These are phyloP conservation scores for Saccharomycopsis lassenensis DNA, from an alignment of 805 yeast genomes.

Conservation along the genomic window DNA sequence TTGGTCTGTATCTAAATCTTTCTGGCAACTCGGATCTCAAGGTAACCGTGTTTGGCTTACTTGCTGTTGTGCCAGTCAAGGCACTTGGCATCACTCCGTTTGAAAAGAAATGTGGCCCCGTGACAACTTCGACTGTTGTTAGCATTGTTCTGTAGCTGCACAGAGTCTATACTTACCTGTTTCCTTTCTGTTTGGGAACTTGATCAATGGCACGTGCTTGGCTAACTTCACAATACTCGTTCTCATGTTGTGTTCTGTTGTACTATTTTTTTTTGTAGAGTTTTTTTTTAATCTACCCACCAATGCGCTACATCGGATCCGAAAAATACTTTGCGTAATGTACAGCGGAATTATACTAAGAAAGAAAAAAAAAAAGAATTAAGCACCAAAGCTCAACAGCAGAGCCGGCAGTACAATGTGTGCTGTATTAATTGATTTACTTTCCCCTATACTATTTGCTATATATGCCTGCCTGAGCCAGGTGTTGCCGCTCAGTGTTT, in stretches of 20 bases:
- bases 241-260: conserved; percentile 23
- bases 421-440: too few relatives aligned
- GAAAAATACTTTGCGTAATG: too few relatives aligned
- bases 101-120: conserved; percentile 32
- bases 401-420: too few relatives aligned
- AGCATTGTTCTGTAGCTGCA: not conserved
- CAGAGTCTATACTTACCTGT: conserved; percentile 8
- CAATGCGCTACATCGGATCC: too few relatives aligned
- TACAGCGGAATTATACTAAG: too few relatives aligned
- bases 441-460: too few relatives aligned
- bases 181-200: conserved; percentile 32
- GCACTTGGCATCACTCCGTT: conserved; percentile 33
- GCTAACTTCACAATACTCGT: conserved; percentile 23
- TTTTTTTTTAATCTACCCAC: too few relatives aligned
- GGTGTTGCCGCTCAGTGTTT: not conserved
- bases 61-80: conserved; percentile 3
- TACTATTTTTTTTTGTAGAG: not conserved
- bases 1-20: conserved; percentile 57
- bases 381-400: too few relatives aligned
- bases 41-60: conserved; percentile 17
- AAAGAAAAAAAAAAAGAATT: too few relatives aligned
- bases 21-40: conserved; percentile 49
- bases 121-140: conserved; percentile 14
- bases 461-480: too few relatives aligned
- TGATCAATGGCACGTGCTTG: conserved; percentile 51